Conservation (phyloP, 345 rosid species). For the Linum lewisii region DNA sequence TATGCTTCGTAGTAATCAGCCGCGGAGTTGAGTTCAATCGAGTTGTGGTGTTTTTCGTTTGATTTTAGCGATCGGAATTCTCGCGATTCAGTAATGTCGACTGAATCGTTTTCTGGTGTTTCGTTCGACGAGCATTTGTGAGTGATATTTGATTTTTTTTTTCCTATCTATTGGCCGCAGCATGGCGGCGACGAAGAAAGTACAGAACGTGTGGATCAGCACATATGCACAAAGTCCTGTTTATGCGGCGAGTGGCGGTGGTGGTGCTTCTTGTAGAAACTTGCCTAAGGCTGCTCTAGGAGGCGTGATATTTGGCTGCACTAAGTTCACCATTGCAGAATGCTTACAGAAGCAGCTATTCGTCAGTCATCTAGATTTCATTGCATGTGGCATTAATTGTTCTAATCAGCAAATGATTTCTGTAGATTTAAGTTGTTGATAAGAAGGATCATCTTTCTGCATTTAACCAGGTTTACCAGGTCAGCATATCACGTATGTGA, state of each 20-base stretch:
- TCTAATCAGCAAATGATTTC: not conserved
- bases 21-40: too few relatives aligned
- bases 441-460: not conserved
- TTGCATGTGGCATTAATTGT: not conserved
- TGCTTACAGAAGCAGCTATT: constrained; percentile 22
- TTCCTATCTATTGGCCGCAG: not conserved
- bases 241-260: not conserved
- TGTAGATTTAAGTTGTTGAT: not conserved
- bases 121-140: too few relatives aligned
- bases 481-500: constrained; percentile 14
- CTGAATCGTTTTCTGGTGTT: too few relatives aligned
- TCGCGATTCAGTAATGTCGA: too few relatives aligned
- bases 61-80: too few relatives aligned
- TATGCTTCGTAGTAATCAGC: too few relatives aligned
- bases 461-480: constrained; percentile 18
- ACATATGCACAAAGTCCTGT: not conserved
- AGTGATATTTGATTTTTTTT: too few relatives aligned
- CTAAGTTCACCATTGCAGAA: constrained; percentile 12
- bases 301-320: constrained; percentile 25
- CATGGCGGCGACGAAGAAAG: constrained; percentile 8
- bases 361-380: constrained; percentile 9
- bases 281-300: constrained; percentile 20
- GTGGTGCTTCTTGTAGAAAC: constrained; percentile 6
- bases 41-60: too few relatives aligned
- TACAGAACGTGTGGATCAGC: not conserved